Evolutionary conservation across 768 basidiomycete genomes (phyloP), one percentile per base, ranked within the genome.

Genomic region (Asterophora parasitica): DNA sequence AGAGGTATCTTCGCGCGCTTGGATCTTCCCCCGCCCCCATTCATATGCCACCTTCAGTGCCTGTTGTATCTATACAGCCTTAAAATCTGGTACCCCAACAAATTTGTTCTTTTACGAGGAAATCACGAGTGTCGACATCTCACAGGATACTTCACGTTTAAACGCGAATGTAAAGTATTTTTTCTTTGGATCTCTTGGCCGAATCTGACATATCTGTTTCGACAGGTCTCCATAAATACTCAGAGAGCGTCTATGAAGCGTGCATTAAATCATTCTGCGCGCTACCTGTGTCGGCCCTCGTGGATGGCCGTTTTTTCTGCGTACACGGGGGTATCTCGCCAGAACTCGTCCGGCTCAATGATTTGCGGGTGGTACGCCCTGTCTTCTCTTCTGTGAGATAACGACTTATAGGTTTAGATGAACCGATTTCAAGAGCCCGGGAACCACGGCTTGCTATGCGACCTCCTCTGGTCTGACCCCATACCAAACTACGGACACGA

Each of bases 51-150:
- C 13, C 12, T 40, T 5, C 53, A 77, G 91, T 98, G 95, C 65
- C 74, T 98, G 9, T 68, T 98, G 38, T 97, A 95, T 68, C 78
- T 98, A 17, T 98, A 92, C 69, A 75, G 90, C 10, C 79, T 96
- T 67, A 98, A 97, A 71, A 82, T 98, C 37, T 85, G 84, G 75
- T 86, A 86, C 58, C 95, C 95, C 3, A 77, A 76, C 52, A 85
- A 85, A 30, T 72, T 98, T 37, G 80, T 82, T 49, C 76, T 98
- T 27, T 76, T 98, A 30, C 83, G 95, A 40, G 95, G 95, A 7
- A 98, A 97, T 64, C 95, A 98, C 69, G 95, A 98, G 74, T 98
- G 95, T 64, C 81, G 86, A 31, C 94, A 98, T 70, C 73, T 98
- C 39, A 98, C 95, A 2, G 92, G 94, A 67, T 96, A 94, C 65